Evolutionary conservation across 2,329 filamentous ascomycete genomes (phyloP).

Genomic region (Alternaria sp.): DNA sequence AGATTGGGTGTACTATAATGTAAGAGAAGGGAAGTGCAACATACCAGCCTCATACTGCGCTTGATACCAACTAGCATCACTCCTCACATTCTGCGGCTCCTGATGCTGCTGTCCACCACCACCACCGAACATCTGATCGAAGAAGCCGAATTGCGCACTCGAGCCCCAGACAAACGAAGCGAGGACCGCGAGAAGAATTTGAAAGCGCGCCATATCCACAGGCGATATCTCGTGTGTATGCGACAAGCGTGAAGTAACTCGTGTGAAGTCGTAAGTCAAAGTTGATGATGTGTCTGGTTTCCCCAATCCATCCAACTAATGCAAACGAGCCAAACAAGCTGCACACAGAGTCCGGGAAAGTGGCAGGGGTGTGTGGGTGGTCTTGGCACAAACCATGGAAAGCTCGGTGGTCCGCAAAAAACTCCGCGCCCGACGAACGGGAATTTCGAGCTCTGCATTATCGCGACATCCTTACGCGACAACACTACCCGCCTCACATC

Average conservation of each 20-base stretch:
- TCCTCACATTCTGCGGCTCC: slow-evolving; percentile 75
- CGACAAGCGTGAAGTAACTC: neutral
- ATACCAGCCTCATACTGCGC: slow-evolving; percentile 71
- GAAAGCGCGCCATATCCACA: slow-evolving; percentile 38
- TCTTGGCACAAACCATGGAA: slow-evolving; percentile 4
- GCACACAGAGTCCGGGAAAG: neutral
- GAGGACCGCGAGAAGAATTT: slow-evolving; percentile 40
- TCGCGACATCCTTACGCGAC: slow-evolving; percentile 11
- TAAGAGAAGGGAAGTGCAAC: slow-evolving; percentile 12
- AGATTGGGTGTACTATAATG: neutral
- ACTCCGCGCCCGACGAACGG: slow-evolving; percentile 12
- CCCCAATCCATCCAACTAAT: neutral
- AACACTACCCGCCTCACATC: neutral
- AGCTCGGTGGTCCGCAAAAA: slow-evolving; percentile 35
- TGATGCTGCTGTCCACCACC: slow-evolving; percentile 66
- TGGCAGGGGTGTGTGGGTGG: neutral
- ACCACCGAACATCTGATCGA: slow-evolving; percentile 93
- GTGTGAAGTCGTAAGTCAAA: slow-evolving; percentile 8
- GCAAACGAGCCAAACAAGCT: slow-evolving; percentile 16
- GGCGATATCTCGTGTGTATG: neutral
- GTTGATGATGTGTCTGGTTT: slow-evolving; percentile 23
- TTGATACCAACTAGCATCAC: slow-evolving; percentile 82
- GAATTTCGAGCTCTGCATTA: slow-evolving; percentile 6
- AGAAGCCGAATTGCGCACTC: slow-evolving; percentile 91
- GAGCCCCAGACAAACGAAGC: slow-evolving; percentile 66